phyloP scores from a whole-genome alignment of 345 rosid species.

The Lagerstroemia speciosa region DNA sequence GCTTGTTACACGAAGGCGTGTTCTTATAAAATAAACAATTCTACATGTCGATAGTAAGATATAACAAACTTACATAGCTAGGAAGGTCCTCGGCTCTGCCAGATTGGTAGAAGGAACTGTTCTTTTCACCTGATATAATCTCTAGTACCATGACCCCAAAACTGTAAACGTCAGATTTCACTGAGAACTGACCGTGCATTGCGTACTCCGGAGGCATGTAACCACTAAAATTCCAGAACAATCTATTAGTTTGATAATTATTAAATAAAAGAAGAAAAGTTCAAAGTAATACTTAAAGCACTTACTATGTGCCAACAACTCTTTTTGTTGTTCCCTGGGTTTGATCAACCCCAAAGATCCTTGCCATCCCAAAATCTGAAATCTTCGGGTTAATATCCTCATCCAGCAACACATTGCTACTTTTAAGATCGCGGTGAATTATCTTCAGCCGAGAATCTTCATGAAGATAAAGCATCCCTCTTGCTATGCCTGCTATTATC shows the following conservation, averaged over 20 bases:
- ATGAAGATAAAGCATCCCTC: conserved; percentile 18
- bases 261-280: background rate
- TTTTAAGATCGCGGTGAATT: conserved; percentile 26
- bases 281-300: background rate
- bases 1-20: no score
- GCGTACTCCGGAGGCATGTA: conserved; percentile 40
- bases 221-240: conserved; percentile 19
- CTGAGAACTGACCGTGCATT: conserved; percentile 24
- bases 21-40: conserved; percentile 8
- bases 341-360: conserved; percentile 10
- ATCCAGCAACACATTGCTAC: conserved; percentile 22
- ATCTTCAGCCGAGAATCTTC: conserved; percentile 18
- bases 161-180: conserved; percentile 29
- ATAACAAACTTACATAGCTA: conserved; percentile 6
- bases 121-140: conserved; percentile 28
- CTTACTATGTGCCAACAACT: conserved; percentile 24
- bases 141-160: conserved; percentile 20
- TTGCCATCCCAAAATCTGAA: conserved; percentile 25
- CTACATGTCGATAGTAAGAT: background rate
- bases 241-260: background rate
- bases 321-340: conserved; percentile 10
- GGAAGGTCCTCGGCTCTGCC: background rate
- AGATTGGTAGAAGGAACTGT: conserved; percentile 15
- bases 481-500: conserved; percentile 19
- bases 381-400: conserved; percentile 21